Evolutionary conservation across 148 eudicot species (phyloP).

Genomic region (Arctostaphylos glauca): DNA sequence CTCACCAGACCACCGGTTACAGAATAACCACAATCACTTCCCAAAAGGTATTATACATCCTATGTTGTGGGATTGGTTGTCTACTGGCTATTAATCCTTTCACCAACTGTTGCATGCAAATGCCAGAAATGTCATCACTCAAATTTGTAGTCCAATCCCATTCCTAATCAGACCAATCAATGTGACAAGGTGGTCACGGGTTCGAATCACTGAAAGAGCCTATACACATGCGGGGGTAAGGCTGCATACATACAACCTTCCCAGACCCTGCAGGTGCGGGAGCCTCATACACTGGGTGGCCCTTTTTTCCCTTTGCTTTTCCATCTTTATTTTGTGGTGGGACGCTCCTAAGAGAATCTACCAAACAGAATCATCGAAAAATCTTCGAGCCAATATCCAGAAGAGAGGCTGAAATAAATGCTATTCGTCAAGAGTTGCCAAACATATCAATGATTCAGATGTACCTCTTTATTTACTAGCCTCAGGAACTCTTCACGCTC

Average conservation of each 20-base stretch:
- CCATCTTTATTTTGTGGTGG: background rate
- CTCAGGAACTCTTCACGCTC: slow-evolving; percentile 92
- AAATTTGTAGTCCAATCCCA: background rate
- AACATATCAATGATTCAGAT: background rate
- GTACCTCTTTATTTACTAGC: slow-evolving; percentile 91
- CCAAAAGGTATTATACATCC: no score
- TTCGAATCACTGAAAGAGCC: no score
- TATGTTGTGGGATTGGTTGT: background rate
- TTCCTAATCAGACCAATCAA: background rate
- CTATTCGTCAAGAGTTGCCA: background rate
- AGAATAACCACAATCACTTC: background rate
- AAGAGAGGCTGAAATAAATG: background rate
- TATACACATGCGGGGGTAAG: no score
- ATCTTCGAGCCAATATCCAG: background rate
- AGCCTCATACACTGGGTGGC: no score
- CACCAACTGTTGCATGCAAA: background rate
- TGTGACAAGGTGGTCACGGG: no score
- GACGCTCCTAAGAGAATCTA: background rate
- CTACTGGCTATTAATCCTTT: background rate
- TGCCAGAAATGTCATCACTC: background rate
- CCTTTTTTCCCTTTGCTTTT: background rate
- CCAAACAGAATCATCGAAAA: background rate
- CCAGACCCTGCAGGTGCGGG: no score
- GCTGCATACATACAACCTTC: no score
- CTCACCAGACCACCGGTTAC: background rate